A percentile compares a stretch with the other conserved stretches of the same genome.
phyloP scores from a whole-genome alignment of 768 basidiomycete genomes.

The Boletus rufocinnamomeus region DNA sequence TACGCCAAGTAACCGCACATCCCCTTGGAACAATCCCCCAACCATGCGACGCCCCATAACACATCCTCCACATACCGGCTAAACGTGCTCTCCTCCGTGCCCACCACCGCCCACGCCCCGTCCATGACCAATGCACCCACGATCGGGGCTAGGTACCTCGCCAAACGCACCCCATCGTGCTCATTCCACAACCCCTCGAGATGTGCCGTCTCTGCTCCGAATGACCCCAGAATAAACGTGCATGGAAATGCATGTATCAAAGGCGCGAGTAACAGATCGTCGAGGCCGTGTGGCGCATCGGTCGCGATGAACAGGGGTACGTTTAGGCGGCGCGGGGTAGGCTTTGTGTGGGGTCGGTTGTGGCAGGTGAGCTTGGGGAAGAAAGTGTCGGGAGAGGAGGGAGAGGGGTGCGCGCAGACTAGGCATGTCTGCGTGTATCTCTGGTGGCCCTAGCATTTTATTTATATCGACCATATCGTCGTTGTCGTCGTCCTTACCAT shows the following conservation, averaged over 20 bases:
- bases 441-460: slow-evolving; percentile 16
- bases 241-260: slow-evolving; percentile 65
- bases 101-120: slow-evolving; percentile 56
- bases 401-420: slow-evolving; percentile 29
- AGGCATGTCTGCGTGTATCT: slow-evolving; percentile 20
- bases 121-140: slow-evolving; percentile 72
- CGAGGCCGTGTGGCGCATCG: slow-evolving; percentile 45
- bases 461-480: background rate
- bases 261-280: slow-evolving; percentile 44
- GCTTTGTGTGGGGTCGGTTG: slow-evolving; percentile 36
- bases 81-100: slow-evolving; percentile 77
- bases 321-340: slow-evolving; percentile 45
- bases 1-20: slow-evolving; percentile 12
- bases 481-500: background rate
- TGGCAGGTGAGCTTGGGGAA: slow-evolving; percentile 38
- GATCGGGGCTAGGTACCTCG: slow-evolving; percentile 55
- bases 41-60: slow-evolving; percentile 60
- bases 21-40: slow-evolving; percentile 53
- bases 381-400: slow-evolving; percentile 58
- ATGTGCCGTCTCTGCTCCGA: slow-evolving; percentile 34
- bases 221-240: slow-evolving; percentile 57
- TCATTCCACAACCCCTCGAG: slow-evolving; percentile 43
- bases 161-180: slow-evolving; percentile 51
- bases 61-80: slow-evolving; percentile 68
- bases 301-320: slow-evolving; percentile 68